Evolutionary conservation across 768 basidiomycete genomes (phyloP), one percentile per base, ranked within the genome.

Genomic region (Amanita pallidorosea): DNA sequence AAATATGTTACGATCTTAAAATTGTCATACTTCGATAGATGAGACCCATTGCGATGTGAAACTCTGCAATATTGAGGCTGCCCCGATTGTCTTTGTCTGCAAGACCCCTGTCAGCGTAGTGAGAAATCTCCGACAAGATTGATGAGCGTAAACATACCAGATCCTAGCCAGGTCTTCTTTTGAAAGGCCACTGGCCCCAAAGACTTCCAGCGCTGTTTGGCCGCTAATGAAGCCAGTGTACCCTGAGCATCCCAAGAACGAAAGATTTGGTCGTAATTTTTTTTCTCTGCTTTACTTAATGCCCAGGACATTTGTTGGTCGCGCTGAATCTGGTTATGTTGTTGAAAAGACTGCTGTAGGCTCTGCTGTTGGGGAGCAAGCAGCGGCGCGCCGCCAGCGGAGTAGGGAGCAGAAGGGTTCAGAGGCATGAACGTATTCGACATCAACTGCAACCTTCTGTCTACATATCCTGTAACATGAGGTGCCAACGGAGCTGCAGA

Each of bases 1-100:
- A 4, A 7, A 25, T 12, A 35, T 9, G 15, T n/a, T 35, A 43
- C 25, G 11, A 43, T 4, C 20, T 15, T 49, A 51, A 18, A 22
- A 23, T 42, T 23, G 79, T 33, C 88, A 58, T 69, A 97, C 95
- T 77, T 61, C 96, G 83, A 68, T 93, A 97, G 60, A 99, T 98
- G 49, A 98, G 72, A 47, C 89, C 92, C 95, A 99, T 99, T 0
- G 96, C 96, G 53, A 97, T 88, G 63, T 98, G 92, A 64, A 99
- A 99, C 63, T 98, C 96, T 12, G 89, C 86, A 23, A 95, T 71
- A 58, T 96, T 97, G 44, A 98, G 79, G 65, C 93, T 96, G 20
- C 96, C 96, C 20, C 92, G 83, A 66, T 98, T 91, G 54, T 94
- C 87, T 35, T 80, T 76, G 66, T 99, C 96, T 17, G 94, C 90